Evolutionary conservation across 352 stramenopile species (phyloP), one percentile per base, ranked within the genome.

Genomic region (Globisporangium okanoganense): DNA sequence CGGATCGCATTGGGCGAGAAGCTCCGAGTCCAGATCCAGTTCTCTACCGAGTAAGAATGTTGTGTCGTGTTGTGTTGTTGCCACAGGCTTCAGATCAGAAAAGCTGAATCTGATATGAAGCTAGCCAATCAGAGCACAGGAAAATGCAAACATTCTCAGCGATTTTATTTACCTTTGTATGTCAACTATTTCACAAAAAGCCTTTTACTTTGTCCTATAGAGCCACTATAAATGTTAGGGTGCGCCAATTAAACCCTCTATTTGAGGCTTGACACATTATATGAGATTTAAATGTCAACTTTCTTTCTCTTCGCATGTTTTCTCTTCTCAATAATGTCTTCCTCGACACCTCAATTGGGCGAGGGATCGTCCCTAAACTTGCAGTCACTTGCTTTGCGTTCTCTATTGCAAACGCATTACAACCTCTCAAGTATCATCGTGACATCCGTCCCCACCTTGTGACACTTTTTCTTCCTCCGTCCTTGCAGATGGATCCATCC

Each of bases 11-110:
- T 87, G 1, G 78, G 78, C 7, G 35, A 62, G 44, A 70, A 68
- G 47, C 67, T 87, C 7, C 58, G 66, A 4, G 73, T 84, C 16
- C 70, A 67, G n/a, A 75, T 87, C 53, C 78, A 85, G 47, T 87
- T 87, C 48, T 55, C 51, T 1, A 33, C 33, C 6, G 45, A 61
- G 29, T 36, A 4, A n/a, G n/a, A n/a, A n/a, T n/a, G n/a, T n/a
- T n/a, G n/a, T n/a, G n/a, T n/a, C n/a, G n/a, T n/a, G n/a, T n/a
- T n/a, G n/a, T n/a, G n/a, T n/a, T n/a, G n/a, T n/a, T n/a, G n/a
- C n/a, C n/a, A n/a, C n/a, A n/a, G n/a, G n/a, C n/a, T n/a, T 33
- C 29, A 33, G 29, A 33, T 33, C 29, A 33, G 3, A 33, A 6
- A 33, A 33, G 3, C 29, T 33, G 29, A 33, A 33, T 53, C 47